These are phyloP conservation scores for Echeveria elegans DNA, from an alignment of 164 flowering plant species.

Conservation along the genomic window DNA sequence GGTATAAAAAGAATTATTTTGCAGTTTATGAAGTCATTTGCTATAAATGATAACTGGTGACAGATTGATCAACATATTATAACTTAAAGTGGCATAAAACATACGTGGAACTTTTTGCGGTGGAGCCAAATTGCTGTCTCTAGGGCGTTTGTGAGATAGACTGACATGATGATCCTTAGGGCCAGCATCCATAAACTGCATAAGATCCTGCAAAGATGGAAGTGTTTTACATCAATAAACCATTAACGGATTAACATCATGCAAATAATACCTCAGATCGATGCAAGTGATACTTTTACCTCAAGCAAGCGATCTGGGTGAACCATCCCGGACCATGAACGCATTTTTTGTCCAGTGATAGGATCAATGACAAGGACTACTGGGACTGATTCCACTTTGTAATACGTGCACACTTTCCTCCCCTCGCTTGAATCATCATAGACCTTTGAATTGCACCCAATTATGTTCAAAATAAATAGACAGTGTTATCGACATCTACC, in stretches of 20 bases:
- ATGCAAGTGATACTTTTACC: constrained; percentile 29
- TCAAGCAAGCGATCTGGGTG: constrained; percentile 9
- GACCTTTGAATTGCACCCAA: constrained; percentile 6
- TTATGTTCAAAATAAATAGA: background rate
- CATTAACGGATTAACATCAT: background rate
- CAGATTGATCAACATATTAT: background rate
- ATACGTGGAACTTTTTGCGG: constrained; percentile 39
- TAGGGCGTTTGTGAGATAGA: constrained; percentile 3
- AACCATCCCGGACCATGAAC: constrained; percentile 5
- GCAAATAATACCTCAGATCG: background rate
- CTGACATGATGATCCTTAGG: constrained; percentile 5
- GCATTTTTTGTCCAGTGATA: constrained; percentile 7
- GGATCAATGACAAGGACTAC: constrained; percentile 10
- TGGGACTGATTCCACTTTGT: constrained; percentile 3
- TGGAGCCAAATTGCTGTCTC: constrained; percentile 20
- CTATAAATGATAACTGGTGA: background rate
- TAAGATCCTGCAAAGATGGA: constrained; percentile 16
- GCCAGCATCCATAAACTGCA: constrained; percentile 7
- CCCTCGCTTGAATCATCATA: constrained; percentile 8
- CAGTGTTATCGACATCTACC: background rate
- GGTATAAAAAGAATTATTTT: background rate
- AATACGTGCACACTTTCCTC: constrained; percentile 3
- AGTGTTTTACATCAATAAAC: background rate
- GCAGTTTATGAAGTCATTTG: background rate
- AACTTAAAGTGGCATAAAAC: background rate